phyloP scores from a whole-genome alignment of 306 rosid species.

The Glycine tomentella region DNA sequence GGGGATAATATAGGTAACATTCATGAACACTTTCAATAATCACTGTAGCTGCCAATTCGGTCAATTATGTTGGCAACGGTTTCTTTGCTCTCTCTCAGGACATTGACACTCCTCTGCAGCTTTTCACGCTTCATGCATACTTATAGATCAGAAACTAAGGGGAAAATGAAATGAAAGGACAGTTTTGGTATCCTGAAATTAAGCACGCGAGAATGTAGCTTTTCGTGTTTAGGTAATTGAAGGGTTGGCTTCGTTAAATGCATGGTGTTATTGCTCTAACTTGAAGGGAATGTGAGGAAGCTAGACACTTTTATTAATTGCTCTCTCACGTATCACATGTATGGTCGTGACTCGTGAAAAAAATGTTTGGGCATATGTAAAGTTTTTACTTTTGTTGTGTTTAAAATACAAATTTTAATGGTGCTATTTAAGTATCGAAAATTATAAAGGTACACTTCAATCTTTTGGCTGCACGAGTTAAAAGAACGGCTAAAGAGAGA shows the following conservation, averaged over 20 bases:
- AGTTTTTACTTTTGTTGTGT: no score
- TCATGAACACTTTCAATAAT: background rate
- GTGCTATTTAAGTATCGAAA: no score
- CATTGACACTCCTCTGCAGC: background rate
- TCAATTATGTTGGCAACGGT: slow-evolving; percentile 48
- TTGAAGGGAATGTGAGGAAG: no score
- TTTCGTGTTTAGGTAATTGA: background rate
- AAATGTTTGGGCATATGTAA: no score
- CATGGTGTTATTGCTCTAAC: background rate
- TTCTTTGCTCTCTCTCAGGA: slow-evolving; percentile 50
- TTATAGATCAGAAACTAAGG: slow-evolving; percentile 13
- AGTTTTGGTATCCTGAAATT: slow-evolving; percentile 11
- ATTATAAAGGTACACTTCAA: no score
- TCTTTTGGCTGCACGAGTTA: no score
- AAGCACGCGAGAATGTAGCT: background rate
- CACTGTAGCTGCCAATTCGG: slow-evolving; percentile 41
- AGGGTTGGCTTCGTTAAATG: slow-evolving; percentile 7
- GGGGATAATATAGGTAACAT: background rate
- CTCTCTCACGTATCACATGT: no score
- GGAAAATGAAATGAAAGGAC: background rate
- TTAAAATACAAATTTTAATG: no score
- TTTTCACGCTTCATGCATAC: background rate
- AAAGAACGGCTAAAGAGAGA: no score
- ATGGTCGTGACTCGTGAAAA: no score
- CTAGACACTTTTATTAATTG: no score